Percentiles rank a stretch among this genome's conserved stretches.
Conservation (phyloP, 306 rosid species). For the Bauhinia variegata region DNA sequence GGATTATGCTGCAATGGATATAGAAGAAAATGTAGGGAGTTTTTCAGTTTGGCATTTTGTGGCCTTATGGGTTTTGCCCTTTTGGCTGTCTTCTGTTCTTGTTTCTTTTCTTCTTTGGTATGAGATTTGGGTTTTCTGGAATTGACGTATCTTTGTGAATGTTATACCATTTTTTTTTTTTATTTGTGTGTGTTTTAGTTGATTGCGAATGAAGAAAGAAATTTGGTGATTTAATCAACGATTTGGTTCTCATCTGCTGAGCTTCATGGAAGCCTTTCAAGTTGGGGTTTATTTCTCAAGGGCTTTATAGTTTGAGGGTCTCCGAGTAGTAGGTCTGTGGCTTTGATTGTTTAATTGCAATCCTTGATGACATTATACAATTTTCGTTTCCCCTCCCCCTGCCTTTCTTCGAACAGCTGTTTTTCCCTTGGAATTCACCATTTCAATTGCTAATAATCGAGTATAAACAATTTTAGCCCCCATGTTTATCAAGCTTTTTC, state of each 20-base stretch:
- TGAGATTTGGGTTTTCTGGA: not conserved
- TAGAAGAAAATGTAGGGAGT: conserved; percentile 19
- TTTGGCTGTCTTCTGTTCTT: not conserved
- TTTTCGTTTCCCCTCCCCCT: not conserved
- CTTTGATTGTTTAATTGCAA: conserved; percentile 19
- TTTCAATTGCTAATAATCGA: not conserved
- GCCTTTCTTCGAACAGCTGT: not conserved
- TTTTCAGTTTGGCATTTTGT: conserved; percentile 21
- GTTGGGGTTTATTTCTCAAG: conserved; percentile 27
- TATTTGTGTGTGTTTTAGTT: not conserved
- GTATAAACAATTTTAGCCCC: not conserved
- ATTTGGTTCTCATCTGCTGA: conserved; percentile 35
- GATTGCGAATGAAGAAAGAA: conserved; percentile 35
- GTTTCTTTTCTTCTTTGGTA: not conserved
- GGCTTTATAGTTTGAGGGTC: conserved; percentile 28
- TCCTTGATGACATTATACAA: conserved; percentile 20
- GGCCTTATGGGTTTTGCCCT: conserved; percentile 24
- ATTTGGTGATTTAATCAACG: conserved; percentile 16
- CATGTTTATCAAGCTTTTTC: not conserved
- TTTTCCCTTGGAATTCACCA: not conserved
- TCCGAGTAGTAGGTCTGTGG: conserved; percentile 18
- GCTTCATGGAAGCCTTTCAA: conserved; percentile 30
- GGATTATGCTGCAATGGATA: conserved; percentile 11
- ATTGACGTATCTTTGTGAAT: conserved; percentile 3
- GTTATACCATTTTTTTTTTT: not conserved